Evolutionary conservation across 495 filamentous ascomycete species (phyloP).

Genomic region (Filosporella fistucella): DNA sequence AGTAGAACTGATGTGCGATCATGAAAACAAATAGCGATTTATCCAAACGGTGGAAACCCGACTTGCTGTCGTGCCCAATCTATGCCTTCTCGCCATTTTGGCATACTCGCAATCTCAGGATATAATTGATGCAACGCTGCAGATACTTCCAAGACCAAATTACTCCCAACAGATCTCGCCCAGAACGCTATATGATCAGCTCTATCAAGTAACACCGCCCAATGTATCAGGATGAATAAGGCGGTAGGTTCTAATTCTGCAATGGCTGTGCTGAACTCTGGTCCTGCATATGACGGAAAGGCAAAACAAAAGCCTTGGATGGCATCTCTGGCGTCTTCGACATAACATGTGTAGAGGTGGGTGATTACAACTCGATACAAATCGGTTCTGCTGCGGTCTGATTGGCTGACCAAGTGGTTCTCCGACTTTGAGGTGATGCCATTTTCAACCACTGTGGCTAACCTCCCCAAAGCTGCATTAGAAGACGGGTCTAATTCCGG

Average conservation of each 20-base stretch:
- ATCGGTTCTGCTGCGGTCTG: conserved; percentile 10
- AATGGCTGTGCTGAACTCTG: conserved; percentile 25
- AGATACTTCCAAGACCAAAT: conserved; percentile 19
- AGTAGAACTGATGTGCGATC: too few relatives aligned
- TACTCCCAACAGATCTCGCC: conserved; percentile 4
- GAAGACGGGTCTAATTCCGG: conserved; percentile 17
- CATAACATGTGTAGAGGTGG: conserved; percentile 23
- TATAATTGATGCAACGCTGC: conserved; percentile 10
- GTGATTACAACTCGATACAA: conserved; percentile 20
- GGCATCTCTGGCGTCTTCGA: conserved; percentile 23
- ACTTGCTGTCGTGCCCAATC: conserved; percentile 7
- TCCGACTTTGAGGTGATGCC: not conserved
- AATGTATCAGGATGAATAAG: conserved; percentile 30
- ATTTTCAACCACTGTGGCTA: conserved; percentile 6
- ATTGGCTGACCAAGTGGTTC: not conserved
- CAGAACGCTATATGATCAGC: conserved; percentile 19
- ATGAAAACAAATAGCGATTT: too few relatives aligned
- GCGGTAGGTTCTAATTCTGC: conserved; percentile 27
- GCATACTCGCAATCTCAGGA: not conserved
- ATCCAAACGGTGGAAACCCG: too few relatives aligned
- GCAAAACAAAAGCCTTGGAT: conserved; percentile 23
- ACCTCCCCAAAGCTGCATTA: conserved; percentile 19
- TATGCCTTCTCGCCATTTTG: conserved; percentile 1
- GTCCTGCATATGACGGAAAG: conserved; percentile 23
- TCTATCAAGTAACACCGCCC: conserved; percentile 24